These are phyloP conservation scores for Mychonastes homosphaera DNA, from an alignment of 139 green algal genomes.

Conservation along the genomic window DNA sequence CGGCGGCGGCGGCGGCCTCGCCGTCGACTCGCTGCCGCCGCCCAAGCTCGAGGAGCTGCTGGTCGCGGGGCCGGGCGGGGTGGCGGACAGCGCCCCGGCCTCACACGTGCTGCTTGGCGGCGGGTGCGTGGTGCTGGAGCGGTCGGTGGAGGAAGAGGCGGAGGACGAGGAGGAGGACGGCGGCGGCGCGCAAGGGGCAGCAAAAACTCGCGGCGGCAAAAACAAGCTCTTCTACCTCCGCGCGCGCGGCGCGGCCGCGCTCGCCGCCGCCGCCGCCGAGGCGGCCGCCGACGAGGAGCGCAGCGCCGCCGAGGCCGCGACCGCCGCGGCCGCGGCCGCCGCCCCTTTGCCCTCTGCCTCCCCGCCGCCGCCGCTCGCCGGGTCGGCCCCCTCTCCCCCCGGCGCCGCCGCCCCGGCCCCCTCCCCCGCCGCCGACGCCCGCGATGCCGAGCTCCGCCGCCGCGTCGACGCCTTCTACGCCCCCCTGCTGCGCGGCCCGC, in stretches of 20 bases:
- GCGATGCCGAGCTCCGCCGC: background rate
- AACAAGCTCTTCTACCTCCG: no score
- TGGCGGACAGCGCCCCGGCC: constrained; percentile 5
- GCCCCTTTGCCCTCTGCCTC: no score
- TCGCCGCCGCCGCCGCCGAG: background rate
- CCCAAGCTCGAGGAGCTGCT: constrained; percentile 17
- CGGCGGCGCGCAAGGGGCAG: background rate
- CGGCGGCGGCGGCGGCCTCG: constrained; percentile 2
- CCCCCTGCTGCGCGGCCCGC: background rate
- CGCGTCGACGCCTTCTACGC: background rate
- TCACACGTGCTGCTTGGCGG: constrained; percentile 11
- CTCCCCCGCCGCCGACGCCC: background rate
- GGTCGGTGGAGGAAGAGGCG: background rate
- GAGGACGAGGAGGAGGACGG: background rate
- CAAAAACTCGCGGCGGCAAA: no score
- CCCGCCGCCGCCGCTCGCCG: background rate
- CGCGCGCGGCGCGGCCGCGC: background rate
- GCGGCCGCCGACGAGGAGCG: background rate
- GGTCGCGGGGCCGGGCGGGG: background rate
- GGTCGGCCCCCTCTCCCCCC: background rate
- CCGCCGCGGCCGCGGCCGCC: background rate
- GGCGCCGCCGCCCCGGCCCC: background rate
- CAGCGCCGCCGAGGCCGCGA: background rate
- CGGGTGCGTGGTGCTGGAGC: constrained; percentile 16
- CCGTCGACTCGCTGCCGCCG: constrained; percentile 1